Base-by-base conservation (phyloP, 306 rosid species). In the Mimosa bimucronata region DNA sequence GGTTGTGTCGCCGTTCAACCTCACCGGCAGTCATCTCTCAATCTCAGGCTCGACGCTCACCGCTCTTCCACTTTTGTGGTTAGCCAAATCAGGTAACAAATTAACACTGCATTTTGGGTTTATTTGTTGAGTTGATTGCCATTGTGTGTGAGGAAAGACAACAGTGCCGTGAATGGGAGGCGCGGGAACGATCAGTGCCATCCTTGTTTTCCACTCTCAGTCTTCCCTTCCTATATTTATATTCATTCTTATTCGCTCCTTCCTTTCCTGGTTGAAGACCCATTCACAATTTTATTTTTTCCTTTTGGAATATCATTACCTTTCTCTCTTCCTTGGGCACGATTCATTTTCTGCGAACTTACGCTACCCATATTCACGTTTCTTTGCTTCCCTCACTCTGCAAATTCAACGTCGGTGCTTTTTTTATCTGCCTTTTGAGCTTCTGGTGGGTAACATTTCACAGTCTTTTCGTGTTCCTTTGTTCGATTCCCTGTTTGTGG, bases 291-390 rank as follows among this genome's bases (percentile, higher is more conserved):
- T 28, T 21, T 73, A 44, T 45, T 11, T 31, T 7, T 52, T 9
- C 8, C 78, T 50, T 53, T 65, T 37, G 46, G 82, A 77, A 68
- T 66, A 30, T 18, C 8, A 2, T 12, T 37, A 7, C 18, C 40
- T 73, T 41, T 9, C 19, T 42, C n/a, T 34, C 73, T 9, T 79
- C 58, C 0, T 45, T 6, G 72, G 44, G 2, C 7, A 10, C 2
- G 71, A 73, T 77, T 86, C 80, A 52, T 75, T 72, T 14, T 74
- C 61, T 76, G 81, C 76, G 37, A 83, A 67, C 13, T 84, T 73
- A 82, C 80, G 80, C 79, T 11, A 44, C 86, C 80, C 77, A 57
- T 29, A 78, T 67, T 75, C 75, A 21, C 28, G 9, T 25, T 40
- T 30, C 14, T 19, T 30, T 74, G 26, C 28, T 41, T 37, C 48